These are phyloP conservation scores for Grigorovia transvaalensis DNA, from an alignment of 805 yeast species.

Conservation along the genomic window DNA sequence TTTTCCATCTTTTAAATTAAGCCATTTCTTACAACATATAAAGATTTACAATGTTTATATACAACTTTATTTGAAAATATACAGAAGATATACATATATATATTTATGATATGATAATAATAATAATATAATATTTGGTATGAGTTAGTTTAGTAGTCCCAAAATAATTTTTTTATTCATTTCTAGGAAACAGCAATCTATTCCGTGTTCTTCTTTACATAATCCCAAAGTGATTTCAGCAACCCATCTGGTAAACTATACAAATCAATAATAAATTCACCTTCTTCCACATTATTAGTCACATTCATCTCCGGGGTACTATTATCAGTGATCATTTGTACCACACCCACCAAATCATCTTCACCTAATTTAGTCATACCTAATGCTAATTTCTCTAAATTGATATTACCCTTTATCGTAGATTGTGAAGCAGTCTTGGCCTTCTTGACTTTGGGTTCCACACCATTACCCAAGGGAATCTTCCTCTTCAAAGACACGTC, in stretches of 20 bases:
- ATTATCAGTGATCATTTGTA: conserved; percentile 96
- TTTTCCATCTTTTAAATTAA: too few relatives aligned
- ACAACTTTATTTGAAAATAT: too few relatives aligned
- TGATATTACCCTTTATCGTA: conserved; percentile 64
- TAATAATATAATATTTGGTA: background rate
- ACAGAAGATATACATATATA: too few relatives aligned
- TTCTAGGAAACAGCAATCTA: background rate
- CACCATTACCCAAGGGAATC: conserved; percentile 10
- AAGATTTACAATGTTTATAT: background rate
- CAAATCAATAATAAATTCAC: conserved; percentile 94
- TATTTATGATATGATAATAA: too few relatives aligned
- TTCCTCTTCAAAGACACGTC: conserved; percentile 26
- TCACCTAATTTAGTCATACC: conserved; percentile 80
- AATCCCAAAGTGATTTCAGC: conserved; percentile 90
- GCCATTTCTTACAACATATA: background rate
- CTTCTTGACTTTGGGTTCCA: conserved; percentile 38
- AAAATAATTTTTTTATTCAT: background rate
- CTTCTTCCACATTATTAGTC: conserved; percentile 90
- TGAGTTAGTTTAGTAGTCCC: too few relatives aligned
- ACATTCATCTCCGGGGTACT: conserved; percentile 92
- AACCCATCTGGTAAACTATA: conserved; percentile 87
- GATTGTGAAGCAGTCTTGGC: conserved; percentile 34
- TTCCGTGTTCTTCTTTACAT: conserved; percentile 59
- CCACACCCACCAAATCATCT: conserved; percentile 88
- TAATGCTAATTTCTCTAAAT: conserved; percentile 81